A percentile compares a stretch with the other conserved stretches of the same genome.
phyloP scores from a whole-genome alignment of 768 basidiomycete species.

The Auriscalpium vulgare region DNA sequence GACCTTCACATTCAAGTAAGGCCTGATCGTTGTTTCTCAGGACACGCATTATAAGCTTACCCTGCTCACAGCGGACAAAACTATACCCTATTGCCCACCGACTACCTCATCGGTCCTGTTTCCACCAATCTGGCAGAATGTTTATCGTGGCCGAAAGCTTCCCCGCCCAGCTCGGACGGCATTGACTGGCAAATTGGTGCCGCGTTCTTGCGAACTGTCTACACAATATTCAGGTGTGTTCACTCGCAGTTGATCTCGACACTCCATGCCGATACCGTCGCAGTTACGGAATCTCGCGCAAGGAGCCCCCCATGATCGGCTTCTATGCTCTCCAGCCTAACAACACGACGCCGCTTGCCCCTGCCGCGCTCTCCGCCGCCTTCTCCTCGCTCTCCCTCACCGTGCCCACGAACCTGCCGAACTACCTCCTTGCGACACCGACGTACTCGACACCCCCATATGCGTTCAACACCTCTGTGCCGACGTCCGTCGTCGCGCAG shows the following conservation, averaged over 20 bases:
- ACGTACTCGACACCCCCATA: slow-evolving; percentile 57
- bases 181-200: slow-evolving; percentile 79
- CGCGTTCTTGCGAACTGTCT: slow-evolving; percentile 68
- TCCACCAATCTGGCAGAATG: slow-evolving; percentile 58
- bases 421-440: slow-evolving; percentile 60
- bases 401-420: slow-evolving; percentile 61
- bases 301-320: slow-evolving; percentile 75
- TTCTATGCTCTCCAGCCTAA: slow-evolving; percentile 44
- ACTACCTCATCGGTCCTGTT: slow-evolving; percentile 70
- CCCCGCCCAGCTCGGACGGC: slow-evolving; percentile 59
- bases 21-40: background rate
- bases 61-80: slow-evolving; percentile 29
- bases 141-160: slow-evolving; percentile 66
- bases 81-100: slow-evolving; percentile 63
- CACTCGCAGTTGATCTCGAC: background rate
- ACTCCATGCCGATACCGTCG: background rate
- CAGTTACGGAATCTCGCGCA: slow-evolving; percentile 67
- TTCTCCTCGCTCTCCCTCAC: slow-evolving; percentile 58
- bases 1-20: slow-evolving; percentile 64
- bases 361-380: slow-evolving; percentile 37
- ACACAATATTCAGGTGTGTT: slow-evolving; percentile 64
- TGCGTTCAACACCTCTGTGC: slow-evolving; percentile 59
- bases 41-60: background rate
- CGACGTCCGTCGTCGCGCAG: slow-evolving; percentile 33
- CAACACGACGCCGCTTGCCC: slow-evolving; percentile 34